Base-by-base conservation (phyloP, 2,329 filamentous ascomycete genomes). In the Colletotrichum brevisporum region DNA sequence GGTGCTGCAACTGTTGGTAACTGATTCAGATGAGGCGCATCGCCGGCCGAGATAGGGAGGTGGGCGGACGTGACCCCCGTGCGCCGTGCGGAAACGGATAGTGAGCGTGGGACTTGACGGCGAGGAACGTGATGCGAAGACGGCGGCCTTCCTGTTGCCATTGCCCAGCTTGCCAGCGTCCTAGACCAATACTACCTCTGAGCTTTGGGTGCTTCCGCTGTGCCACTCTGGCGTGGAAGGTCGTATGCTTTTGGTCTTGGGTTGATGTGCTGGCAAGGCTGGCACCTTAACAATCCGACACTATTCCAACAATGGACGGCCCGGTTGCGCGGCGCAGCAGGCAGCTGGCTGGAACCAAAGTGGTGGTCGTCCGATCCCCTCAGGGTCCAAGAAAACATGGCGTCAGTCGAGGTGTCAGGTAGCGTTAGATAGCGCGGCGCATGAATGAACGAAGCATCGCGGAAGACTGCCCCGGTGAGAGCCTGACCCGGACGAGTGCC, bases 181-280 rank as follows among this genome's bases (percentile, higher is more conserved):
- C 54, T 31, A 16, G 1, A 36, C 48, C 45, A 53, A 16, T 15
- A 15, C 54, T 15, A 15, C 54, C 45, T 50, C 13, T 6, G 12
- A 50, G 41, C 6, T 18, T 52, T 45, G 50, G 8, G 43, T 48
- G 43, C 41, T 24, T 45, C 24, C 10, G 24, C 15, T 45, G 26
- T 21, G 16, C 24, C 10, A n/a, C 15, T 45, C 39, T 21, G 16
- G 18, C n/a, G 50, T 66, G 62, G 66, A 56, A 69, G 55, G 66
- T 69, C 55, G 24, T 41, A 56, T 61, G 51, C 45, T 66, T 66
- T 31, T 55, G 21, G 26, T 15, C 31, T 61, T 67, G 63, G 45
- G 15, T 31, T 36, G 66, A 69, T 69, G 62, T 41, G 63, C 52
- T 69, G 67, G 62, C 62, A 56, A 61, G 51, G 36, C 56, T 69